A percentile compares a stretch with the other conserved stretches of the same genome.
These are phyloP conservation scores for Castanea mollissima DNA, from an alignment of 306 rosid species.

Conservation along the genomic window DNA sequence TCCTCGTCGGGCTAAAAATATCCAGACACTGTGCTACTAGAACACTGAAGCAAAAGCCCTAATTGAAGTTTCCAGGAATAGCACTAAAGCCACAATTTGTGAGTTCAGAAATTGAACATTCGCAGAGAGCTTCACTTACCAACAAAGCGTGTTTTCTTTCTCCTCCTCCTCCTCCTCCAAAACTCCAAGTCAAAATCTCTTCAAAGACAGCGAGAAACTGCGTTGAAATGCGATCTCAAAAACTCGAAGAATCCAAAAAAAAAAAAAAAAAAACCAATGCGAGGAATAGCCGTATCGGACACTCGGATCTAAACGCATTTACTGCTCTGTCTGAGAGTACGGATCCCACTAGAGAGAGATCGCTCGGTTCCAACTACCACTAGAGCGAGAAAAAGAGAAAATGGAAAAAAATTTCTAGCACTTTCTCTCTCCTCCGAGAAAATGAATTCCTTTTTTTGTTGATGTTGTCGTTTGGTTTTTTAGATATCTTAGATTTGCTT, in stretches of 20 bases:
- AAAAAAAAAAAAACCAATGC: constrained; percentile 32
- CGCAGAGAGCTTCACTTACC: constrained; percentile 32
- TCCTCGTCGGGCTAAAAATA: constrained; percentile 1
- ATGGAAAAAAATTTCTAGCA: background rate
- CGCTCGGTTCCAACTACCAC: constrained; percentile 40
- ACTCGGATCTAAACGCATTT: constrained; percentile 66
- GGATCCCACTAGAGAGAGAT: constrained; percentile 39
- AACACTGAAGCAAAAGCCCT: constrained; percentile 20
- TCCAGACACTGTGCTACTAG: constrained; percentile 14
- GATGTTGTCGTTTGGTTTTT: too few relatives aligned
- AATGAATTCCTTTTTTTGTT: constrained; percentile 17
- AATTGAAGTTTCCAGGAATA: constrained; percentile 16
- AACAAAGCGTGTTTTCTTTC: background rate
- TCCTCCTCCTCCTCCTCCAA: too few relatives aligned
- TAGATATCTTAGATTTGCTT: constrained; percentile 40
- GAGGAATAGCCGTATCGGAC: constrained; percentile 36
- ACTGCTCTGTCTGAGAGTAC: constrained; percentile 36
- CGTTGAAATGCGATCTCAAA: constrained; percentile 39
- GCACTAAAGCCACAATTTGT: background rate
- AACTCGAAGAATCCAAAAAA: constrained; percentile 21
- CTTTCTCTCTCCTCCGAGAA: background rate
- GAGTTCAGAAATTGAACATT: constrained; percentile 6
- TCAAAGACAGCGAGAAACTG: constrained; percentile 16
- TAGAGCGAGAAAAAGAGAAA: background rate
- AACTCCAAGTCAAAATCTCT: constrained; percentile 31